Conservation (phyloP, 2,329 filamentous ascomycete genomes). For the Trichoderma semiorbis region DNA sequence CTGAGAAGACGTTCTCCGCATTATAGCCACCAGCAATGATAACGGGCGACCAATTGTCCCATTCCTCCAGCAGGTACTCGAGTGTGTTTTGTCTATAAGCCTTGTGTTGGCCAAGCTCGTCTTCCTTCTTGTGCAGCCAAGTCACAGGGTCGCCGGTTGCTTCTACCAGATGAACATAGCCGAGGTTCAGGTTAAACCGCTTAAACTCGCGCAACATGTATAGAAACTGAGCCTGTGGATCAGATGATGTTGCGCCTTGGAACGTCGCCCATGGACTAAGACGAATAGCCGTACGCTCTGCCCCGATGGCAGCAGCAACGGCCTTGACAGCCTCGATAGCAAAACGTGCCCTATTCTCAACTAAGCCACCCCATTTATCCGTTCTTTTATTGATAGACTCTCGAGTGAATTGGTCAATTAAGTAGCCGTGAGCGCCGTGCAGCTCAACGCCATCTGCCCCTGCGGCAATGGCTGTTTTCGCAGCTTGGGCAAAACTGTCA, state of each 20-base stretch:
- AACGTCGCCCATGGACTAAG: neutral
- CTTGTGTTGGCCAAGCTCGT: neutral
- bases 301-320: neutral
- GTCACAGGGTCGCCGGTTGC: neutral
- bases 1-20: neutral
- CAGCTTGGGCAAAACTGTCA: neutral
- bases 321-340: neutral
- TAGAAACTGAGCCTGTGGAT: neutral
- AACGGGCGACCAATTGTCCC: neutral
- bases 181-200: neutral
- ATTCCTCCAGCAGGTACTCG: neutral
- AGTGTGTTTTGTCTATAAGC: neutral
- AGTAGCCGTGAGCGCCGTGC: neutral
- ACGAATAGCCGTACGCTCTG: neutral
- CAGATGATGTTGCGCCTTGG: neutral
- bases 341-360: neutral
- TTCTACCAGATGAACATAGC: constrained; percentile 5
- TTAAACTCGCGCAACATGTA: neutral
- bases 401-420: neutral
- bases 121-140: neutral
- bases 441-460: neutral
- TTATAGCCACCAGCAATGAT: neutral
- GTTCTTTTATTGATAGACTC: neutral
- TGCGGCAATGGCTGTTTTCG: neutral
- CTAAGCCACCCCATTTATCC: neutral